These are phyloP conservation scores for Urtica urens DNA, from an alignment of 306 rosid genomes.

Conservation along the genomic window DNA sequence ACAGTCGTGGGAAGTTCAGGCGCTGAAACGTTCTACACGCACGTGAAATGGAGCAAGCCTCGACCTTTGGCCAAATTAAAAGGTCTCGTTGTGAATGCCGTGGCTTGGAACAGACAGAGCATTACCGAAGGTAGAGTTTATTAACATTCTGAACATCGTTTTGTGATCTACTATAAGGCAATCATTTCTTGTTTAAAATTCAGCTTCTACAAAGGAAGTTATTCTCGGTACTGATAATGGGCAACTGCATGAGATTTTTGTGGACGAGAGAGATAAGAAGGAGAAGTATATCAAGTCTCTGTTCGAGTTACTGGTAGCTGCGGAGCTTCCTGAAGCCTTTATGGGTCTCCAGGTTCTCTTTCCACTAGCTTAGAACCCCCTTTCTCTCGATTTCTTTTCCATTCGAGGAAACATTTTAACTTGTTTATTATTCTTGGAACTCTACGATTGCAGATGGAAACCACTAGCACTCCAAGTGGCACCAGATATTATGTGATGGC, in stretches of 20 bases:
- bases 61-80: constrained; percentile 66
- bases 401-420: background rate
- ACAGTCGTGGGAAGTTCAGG: constrained; percentile 67
- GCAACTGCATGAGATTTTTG: constrained; percentile 77
- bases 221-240: constrained; percentile 79
- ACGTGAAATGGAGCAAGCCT: constrained; percentile 90
- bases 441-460: constrained; percentile 67
- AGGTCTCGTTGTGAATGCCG: constrained; percentile 83
- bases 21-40: constrained; percentile 79
- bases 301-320: constrained; percentile 49
- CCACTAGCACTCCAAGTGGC: constrained; percentile 59
- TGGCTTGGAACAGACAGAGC: constrained; percentile 86
- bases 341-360: constrained; percentile 70
- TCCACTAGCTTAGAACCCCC: background rate
- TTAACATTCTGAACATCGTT: too few species aligned
- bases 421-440: constrained; percentile 24
- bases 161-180: too few species aligned
- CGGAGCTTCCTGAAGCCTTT: constrained; percentile 74
- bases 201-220: constrained; percentile 90
- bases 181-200: constrained; percentile 5
- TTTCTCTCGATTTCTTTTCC: background rate
- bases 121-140: constrained; percentile 73
- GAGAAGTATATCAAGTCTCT: constrained; percentile 78
- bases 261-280: constrained; percentile 91
- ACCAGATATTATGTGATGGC: constrained; percentile 92